These are phyloP conservation scores for Vigna nakashimae DNA, from an alignment of 306 rosid genomes.

Conservation along the genomic window DNA sequence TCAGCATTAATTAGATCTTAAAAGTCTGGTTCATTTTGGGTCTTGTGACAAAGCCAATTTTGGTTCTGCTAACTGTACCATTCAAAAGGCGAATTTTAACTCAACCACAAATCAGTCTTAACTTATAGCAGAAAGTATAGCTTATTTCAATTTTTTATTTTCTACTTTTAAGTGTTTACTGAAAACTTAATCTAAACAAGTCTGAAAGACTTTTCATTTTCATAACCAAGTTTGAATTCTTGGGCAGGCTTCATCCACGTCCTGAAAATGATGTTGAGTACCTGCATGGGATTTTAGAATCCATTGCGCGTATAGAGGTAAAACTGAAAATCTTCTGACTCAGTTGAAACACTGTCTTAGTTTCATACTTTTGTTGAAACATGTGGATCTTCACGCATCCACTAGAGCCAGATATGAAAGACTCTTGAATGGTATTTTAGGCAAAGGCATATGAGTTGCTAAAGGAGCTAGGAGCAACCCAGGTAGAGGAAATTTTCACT, in stretches of 20 bases:
- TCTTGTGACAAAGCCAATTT: conserved; percentile 29
- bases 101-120: neutral
- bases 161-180: neutral
- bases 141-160: no score
- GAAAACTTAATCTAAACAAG: neutral
- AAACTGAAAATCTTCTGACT: conserved; percentile 4
- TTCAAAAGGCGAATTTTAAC: neutral
- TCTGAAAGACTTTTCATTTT: neutral
- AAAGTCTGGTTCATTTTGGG: neutral
- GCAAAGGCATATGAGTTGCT: conserved; percentile 75
- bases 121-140: no score
- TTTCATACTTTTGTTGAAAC: conserved; percentile 27
- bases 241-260: conserved; percentile 79
- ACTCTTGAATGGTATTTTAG: conserved; percentile 49
- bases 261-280: conserved; percentile 78
- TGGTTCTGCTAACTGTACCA: conserved; percentile 24
- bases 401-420: conserved; percentile 32
- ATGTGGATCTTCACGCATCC: neutral
- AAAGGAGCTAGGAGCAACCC: conserved; percentile 79
- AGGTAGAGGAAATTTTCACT: conserved; percentile 78
- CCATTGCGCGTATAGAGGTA: conserved; percentile 96
- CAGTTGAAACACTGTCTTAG: neutral
- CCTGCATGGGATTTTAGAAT: conserved; percentile 89
- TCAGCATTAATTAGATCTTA: conserved; percentile 13
- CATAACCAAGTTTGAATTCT: neutral